phyloP scores from a whole-genome alignment of 2,329 filamentous ascomycete species.

The Diaporthe caulivora region DNA sequence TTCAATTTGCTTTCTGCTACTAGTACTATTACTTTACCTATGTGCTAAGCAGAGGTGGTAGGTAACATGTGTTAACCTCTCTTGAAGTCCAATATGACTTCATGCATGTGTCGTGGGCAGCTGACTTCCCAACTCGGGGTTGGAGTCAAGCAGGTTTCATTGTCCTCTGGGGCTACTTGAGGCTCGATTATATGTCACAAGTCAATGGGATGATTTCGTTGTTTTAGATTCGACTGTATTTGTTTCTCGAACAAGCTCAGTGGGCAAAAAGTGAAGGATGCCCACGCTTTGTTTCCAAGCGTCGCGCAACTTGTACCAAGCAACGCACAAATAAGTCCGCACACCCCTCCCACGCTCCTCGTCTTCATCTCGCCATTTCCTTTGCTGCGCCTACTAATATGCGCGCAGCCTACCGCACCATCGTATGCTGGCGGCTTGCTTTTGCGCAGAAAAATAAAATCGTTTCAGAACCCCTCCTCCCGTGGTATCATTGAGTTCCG shows the following conservation, averaged over 20 bases:
- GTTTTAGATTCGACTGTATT: neutral
- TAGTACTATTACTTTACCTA: neutral
- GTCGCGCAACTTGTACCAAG: constrained; percentile 4
- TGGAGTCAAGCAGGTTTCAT: too few relatives aligned
- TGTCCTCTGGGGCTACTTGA: too few relatives aligned
- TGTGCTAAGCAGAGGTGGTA: too few relatives aligned
- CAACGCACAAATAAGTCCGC: neutral
- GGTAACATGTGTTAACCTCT: neutral
- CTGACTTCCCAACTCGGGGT: too few relatives aligned
- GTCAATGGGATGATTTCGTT: neutral
- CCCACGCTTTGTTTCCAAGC: constrained; percentile 11
- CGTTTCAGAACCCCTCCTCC: constrained; percentile 23
- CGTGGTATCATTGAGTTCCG: constrained; percentile 34
- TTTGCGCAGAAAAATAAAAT: constrained; percentile 9
- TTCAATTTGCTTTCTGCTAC: neutral
- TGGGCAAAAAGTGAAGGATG: neutral
- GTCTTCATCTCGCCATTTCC: neutral
- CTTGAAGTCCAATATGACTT: too few relatives aligned
- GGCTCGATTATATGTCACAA: neutral
- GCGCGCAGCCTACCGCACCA: neutral
- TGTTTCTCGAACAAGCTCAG: neutral
- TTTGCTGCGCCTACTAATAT: constrained; percentile 1
- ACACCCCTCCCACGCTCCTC: neutral
- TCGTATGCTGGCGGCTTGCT: constrained; percentile 7
- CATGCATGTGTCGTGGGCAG: too few relatives aligned